Conservation (phyloP, 2,329 filamentous ascomycete genomes). For the Parascedosporium putredinis region DNA sequence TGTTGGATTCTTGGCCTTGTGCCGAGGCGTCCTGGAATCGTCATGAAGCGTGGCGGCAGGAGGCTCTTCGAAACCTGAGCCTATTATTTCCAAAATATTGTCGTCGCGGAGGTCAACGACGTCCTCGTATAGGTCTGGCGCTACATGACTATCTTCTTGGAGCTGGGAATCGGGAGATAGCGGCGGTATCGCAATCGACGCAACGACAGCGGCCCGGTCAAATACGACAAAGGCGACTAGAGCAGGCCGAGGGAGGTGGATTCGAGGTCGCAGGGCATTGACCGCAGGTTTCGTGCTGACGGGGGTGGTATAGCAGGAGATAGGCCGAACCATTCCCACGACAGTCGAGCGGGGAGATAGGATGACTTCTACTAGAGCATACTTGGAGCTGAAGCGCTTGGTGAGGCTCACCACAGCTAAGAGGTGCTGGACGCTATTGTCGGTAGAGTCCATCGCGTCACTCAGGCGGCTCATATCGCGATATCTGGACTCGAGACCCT, state of each 20-base stretch:
- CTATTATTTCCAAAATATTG: slow-evolving; percentile 51
- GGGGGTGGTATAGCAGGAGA: slow-evolving; percentile 53
- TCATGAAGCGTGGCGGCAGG: slow-evolving; percentile 26
- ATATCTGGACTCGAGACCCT: slow-evolving; percentile 39
- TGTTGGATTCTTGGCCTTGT: slow-evolving; percentile 49
- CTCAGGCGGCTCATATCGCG: slow-evolving; percentile 39
- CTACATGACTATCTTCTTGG: slow-evolving; percentile 51
- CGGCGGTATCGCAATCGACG: slow-evolving; percentile 58
- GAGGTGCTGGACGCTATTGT: slow-evolving; percentile 45
- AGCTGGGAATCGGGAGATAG: slow-evolving; percentile 70
- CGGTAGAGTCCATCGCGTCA: slow-evolving; percentile 37
- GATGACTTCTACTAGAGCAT: slow-evolving; percentile 64
- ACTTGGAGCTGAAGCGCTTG: slow-evolving; percentile 44
- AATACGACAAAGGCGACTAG: slow-evolving; percentile 77
- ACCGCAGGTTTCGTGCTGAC: slow-evolving; percentile 26
- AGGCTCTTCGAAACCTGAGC: slow-evolving; percentile 54
- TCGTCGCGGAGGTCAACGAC: slow-evolving; percentile 67
- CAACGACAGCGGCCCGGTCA: slow-evolving; percentile 64
- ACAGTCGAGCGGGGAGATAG: slow-evolving; percentile 42
- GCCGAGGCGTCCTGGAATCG: slow-evolving; percentile 37
- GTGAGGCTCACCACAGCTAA: slow-evolving; percentile 51
- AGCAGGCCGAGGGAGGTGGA: slow-evolving; percentile 70
- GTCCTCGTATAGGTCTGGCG: slow-evolving; percentile 70
- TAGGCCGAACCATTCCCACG: slow-evolving; percentile 57
- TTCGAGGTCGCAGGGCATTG: slow-evolving; percentile 39